Base-by-base conservation (phyloP, 2,329 filamentous ascomycete species). In the Colletotrichum melonis region DNA sequence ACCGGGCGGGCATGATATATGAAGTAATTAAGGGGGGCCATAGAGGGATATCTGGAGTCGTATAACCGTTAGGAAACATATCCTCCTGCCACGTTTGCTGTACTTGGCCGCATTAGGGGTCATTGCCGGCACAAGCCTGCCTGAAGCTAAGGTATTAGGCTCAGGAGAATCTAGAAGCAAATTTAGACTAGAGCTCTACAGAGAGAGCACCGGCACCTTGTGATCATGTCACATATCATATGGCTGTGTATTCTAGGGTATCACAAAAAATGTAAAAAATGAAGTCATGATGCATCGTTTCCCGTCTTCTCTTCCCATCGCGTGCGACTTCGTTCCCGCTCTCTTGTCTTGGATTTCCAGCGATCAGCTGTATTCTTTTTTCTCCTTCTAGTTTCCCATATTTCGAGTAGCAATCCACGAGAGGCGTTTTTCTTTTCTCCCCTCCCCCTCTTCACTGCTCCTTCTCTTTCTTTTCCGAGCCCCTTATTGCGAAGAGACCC, bases 181-280 rank as follows among this genome's bases (percentile, higher is more conserved):
- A n/a, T 59, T 38, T 60, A 49, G 60, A 65, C 24, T 30, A 35
- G 49, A 52, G 32, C 42, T 54, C 56, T 54, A 26, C 30, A 70
- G 12, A 56, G 19, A 56, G 30, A 56, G 26, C 42, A 62, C 49
- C 30, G 32, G 38, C 9, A 52, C 28, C 55, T 28, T 19, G n/a
- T 32, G 49, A 62, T 49, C n/a, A 56, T 57, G 62, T 52, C 71
- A 52, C 67, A 63, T 19, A 16, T 49, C 54, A 12, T 66, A 56
- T 73, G 71, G 56, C 60, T 72, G 35, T 63, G 57, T 66, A 73
- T 73, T 67, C 63, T 46, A 63, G 71, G 71, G 71, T 73, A 73
- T 73, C 71, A 64, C 63, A 42, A 70, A 30, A 70, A 73, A 63
- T 65, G 24, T 56, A 42, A 58, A 63, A n/a, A 54, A 22, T 11